phyloP scores from a whole-genome alignment of 495 filamentous ascomycete species.

The Staphylotrichum tortipilum region DNA sequence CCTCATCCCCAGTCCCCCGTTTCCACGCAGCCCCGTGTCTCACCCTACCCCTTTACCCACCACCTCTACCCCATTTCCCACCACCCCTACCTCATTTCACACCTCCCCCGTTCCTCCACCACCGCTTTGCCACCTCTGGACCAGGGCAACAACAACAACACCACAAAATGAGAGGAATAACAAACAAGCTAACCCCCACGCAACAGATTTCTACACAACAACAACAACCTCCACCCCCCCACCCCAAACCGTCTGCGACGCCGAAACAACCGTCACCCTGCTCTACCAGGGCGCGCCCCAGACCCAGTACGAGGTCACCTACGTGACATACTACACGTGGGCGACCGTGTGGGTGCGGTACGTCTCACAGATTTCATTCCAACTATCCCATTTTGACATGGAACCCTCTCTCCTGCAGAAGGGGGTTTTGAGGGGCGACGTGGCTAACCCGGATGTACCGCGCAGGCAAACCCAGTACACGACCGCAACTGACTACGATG shows the following conservation, averaged over 20 bases:
- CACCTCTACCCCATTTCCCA: too few species aligned
- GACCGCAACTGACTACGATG: conserved; percentile 17
- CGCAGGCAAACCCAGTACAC: conserved; percentile 15
- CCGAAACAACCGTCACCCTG: conserved; percentile 17
- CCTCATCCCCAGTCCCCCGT: neutral
- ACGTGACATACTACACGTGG: conserved; percentile 22
- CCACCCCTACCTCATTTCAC: too few species aligned
- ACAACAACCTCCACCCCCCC: conserved; percentile 18
- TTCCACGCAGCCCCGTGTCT: too few species aligned
- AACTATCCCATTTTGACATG: neutral
- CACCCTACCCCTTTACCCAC: too few species aligned
- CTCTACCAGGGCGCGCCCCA: conserved; percentile 19
- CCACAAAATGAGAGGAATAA: too few species aligned
- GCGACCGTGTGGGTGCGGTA: conserved; percentile 24
- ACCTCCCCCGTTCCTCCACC: too few species aligned
- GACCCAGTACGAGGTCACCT: conserved; percentile 19
- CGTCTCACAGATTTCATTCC: neutral
- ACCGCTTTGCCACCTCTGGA: too few species aligned
- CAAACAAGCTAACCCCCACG: too few species aligned
- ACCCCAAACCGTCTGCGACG: conserved; percentile 19
- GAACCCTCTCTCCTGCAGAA: neutral
- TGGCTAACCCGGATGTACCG: too few species aligned
- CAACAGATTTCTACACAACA: conserved; percentile 13
- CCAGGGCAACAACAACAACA: too few species aligned
- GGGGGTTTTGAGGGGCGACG: too few species aligned